These are phyloP conservation scores for Phaeosphaeriaceae sp. DNA, from an alignment of 2,329 filamentous ascomycete species.

Conservation along the genomic window DNA sequence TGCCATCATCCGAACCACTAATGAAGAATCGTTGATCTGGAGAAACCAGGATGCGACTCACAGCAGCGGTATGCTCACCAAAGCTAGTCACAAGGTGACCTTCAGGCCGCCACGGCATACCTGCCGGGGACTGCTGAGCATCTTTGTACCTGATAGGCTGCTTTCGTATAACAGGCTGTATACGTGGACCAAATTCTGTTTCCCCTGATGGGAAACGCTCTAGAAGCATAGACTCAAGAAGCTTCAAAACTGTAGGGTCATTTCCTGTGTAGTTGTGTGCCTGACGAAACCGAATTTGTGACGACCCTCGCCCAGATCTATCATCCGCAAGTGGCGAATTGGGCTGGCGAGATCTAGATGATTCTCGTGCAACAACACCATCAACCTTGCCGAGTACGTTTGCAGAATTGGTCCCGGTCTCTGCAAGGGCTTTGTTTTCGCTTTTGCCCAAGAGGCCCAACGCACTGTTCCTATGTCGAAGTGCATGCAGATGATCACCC, in stretches of 20 bases:
- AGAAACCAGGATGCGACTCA: conserved; percentile 81
- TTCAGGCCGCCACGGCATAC: conserved; percentile 79
- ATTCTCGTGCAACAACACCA: conserved; percentile 48
- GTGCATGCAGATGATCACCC: conserved; percentile 42
- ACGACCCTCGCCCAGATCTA: conserved; percentile 37
- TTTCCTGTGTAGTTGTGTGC: conserved; percentile 88
- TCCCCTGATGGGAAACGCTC: conserved; percentile 67
- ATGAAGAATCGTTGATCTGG: conserved; percentile 95
- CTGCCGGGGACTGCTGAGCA: conserved; percentile 53
- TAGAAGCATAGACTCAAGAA: conserved; percentile 84
- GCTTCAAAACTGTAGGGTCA: conserved; percentile 65
- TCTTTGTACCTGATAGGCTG: conserved; percentile 61
- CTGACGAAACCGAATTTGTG: conserved; percentile 60
- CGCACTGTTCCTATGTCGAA: conserved; percentile 61
- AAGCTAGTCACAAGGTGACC: conserved; percentile 87
- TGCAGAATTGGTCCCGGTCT: conserved; percentile 67
- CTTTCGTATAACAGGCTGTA: conserved; percentile 68
- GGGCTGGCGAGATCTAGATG: conserved; percentile 35
- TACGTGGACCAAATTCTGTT: conserved; percentile 77
- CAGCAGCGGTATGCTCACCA: conserved; percentile 80
- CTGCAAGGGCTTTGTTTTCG: conserved; percentile 67
- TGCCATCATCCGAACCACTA: conserved; percentile 89
- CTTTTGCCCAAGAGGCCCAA: conserved; percentile 66
- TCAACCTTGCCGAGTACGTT: conserved; percentile 71
- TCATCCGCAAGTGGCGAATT: conserved; percentile 40